These are phyloP conservation scores for Heritiera fomes DNA, from an alignment of 345 rosid genomes.

Conservation along the genomic window DNA sequence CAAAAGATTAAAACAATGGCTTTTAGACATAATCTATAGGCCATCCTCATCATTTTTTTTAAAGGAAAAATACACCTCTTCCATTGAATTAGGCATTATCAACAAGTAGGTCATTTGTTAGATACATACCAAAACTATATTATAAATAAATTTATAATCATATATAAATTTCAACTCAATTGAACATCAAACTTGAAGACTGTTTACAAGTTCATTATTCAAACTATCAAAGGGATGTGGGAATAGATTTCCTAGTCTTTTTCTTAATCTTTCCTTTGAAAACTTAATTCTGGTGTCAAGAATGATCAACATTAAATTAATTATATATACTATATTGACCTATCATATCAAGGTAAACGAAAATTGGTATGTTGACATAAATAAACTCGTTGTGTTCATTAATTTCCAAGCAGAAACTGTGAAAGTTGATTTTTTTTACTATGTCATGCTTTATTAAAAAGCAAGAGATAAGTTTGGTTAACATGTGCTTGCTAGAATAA, in stretches of 20 bases:
- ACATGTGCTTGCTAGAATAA: too few relatives aligned
- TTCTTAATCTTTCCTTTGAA: neutral
- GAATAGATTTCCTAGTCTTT: neutral
- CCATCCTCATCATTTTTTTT: too few relatives aligned
- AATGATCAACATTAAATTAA: neutral
- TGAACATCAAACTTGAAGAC: slow-evolving; percentile 23
- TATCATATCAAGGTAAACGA: slow-evolving; percentile 3
- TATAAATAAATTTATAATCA: neutral
- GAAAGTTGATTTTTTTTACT: neutral
- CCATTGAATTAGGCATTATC: slow-evolving; percentile 31
- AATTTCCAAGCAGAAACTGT: neutral
- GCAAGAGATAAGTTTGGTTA: too few relatives aligned
- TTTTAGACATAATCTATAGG: too few relatives aligned
- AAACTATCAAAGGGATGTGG: neutral
- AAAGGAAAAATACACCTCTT: too few relatives aligned
- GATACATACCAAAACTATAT: slow-evolving; percentile 6
- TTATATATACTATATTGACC: slow-evolving; percentile 2
- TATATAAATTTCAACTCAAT: slow-evolving; percentile 15
- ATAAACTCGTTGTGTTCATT: neutral
- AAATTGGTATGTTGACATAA: neutral
- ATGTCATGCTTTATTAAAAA: too few relatives aligned
- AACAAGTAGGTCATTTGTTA: slow-evolving; percentile 33
- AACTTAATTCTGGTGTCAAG: slow-evolving; percentile 19
- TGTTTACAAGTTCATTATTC: slow-evolving; percentile 5
- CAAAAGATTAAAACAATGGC: too few relatives aligned